phyloP scores from a whole-genome alignment of 2,329 filamentous ascomycete genomes.

The Alternaria dauci region DNA sequence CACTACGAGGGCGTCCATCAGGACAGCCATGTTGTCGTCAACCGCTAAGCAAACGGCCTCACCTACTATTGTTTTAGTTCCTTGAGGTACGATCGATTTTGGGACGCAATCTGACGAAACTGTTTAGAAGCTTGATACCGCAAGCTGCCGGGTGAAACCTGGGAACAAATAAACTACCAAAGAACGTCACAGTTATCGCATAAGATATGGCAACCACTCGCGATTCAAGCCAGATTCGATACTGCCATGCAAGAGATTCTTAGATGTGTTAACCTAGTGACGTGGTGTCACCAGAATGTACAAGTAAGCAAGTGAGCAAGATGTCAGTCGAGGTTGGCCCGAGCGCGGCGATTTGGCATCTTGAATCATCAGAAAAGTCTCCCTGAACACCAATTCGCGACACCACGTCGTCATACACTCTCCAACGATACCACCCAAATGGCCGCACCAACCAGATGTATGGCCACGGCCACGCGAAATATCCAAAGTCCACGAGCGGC shows the following conservation, averaged over 20 bases:
- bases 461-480: conserved; percentile 28
- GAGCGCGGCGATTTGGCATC: conserved; percentile 18
- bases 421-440: conserved; percentile 30
- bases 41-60: too few species aligned
- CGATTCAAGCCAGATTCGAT: background rate
- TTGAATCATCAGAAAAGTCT: conserved; percentile 24
- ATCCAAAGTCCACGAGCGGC: conserved; percentile 22
- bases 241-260: background rate
- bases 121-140: background rate
- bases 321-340: conserved; percentile 21
- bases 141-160: background rate
- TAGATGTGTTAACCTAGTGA: background rate
- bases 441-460: conserved; percentile 38
- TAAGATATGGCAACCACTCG: background rate
- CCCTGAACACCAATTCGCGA: conserved; percentile 10
- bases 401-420: conserved; percentile 11
- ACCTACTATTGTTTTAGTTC: too few species aligned
- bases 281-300: background rate
- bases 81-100: too few species aligned
- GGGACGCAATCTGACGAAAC: background rate
- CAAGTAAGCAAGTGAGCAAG: background rate
- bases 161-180: background rate
- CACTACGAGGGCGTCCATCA: background rate
- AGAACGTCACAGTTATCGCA: background rate
- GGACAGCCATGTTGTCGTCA: too few species aligned